Conservation (phyloP, 176 grass and related monocot species). For the Miscanthus lutarioriparius region DNA sequence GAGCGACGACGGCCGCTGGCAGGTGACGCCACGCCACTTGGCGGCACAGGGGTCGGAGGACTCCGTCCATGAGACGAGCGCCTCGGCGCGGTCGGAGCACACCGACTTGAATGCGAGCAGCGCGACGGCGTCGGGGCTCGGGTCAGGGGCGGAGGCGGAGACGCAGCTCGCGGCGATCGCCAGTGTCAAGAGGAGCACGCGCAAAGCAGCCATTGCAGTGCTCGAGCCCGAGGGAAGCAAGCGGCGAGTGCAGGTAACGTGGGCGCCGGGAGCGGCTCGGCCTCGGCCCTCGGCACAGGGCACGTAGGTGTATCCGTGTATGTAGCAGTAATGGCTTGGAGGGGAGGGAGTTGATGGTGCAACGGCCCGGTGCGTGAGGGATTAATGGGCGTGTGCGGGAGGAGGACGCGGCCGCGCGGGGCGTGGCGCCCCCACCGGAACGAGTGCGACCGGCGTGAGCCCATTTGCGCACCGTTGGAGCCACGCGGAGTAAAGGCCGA, state of each 20-base stretch:
- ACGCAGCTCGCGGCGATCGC: constrained; percentile 1
- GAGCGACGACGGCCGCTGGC: background rate
- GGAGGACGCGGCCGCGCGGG: background rate
- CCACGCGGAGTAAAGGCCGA: background rate
- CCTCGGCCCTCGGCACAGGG: background rate
- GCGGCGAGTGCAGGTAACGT: background rate
- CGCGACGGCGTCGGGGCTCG: constrained; percentile 42
- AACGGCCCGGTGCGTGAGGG: constrained; percentile 48
- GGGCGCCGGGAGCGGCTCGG: background rate
- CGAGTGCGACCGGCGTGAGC: constrained; percentile 43
- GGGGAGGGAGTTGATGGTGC: constrained; percentile 42
- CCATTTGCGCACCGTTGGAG: constrained; percentile 27
- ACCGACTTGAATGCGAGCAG: constrained; percentile 77
- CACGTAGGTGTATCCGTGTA: constrained; percentile 21
- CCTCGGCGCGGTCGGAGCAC: constrained; percentile 30
- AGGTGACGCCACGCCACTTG: constrained; percentile 67
- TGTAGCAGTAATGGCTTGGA: background rate
- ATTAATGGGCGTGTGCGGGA: constrained; percentile 28
- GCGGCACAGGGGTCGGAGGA: constrained; percentile 57
- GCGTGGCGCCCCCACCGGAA: constrained; percentile 31
- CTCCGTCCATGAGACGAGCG: constrained; percentile 63
- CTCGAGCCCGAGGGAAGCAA: background rate
- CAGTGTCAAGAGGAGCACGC: constrained; percentile 37
- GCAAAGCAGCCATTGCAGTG: constrained; percentile 25
- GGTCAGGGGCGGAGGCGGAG: background rate